Evolutionary conservation across 179 eudicot species (phyloP), one percentile per base, ranked within the genome.

Genomic region (Actinidia chinensis): DNA sequence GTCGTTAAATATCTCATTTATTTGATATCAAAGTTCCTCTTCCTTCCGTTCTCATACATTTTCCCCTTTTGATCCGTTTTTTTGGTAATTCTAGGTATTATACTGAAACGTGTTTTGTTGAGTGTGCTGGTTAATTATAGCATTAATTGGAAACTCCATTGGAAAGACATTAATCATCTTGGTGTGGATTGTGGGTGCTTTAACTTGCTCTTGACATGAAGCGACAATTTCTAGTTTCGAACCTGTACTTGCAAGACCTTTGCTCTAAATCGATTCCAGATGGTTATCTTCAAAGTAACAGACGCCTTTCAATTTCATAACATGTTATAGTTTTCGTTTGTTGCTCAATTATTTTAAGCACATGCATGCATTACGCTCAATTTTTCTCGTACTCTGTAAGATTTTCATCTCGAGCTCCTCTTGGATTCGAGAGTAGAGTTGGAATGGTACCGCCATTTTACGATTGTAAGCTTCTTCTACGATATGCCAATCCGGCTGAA

Each of bases 301-400:
- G n/a, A 33, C 14, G 13, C 68, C 6, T 8, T 68, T 68, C n/a
- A 7, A 20, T 68, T 6, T 43, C 22, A 18, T 44, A 18, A 20
- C 20, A 11, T 23, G 10, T 68, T 66, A 22, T 66, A 18, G 50
- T 18, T 66, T 66, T 11, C 6, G 5, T 46, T n/a, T 47, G 54
- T 48, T 68, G 55, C 33, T 68, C 54, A 71, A 51, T 46, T 47
- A 68, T 46, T 11, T 44, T 44, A 46, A 68, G 71, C 14, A 68
- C 52, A 20, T 43, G 55, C 15, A 13, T 58, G 55, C 33, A 13
- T 58, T 22, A 28, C 10, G 64, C 64, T 22, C 64, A 59, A 59
- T 22, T 61, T 25, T 61, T 61, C 67, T 61, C 18, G 17, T 3
- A 61, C 67, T 3, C 40, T 36, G 40, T 36, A 36, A 36, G 40